Base-by-base conservation (phyloP, 495 filamentous ascomycete species). In the Neurospora tetrasperma region DNA sequence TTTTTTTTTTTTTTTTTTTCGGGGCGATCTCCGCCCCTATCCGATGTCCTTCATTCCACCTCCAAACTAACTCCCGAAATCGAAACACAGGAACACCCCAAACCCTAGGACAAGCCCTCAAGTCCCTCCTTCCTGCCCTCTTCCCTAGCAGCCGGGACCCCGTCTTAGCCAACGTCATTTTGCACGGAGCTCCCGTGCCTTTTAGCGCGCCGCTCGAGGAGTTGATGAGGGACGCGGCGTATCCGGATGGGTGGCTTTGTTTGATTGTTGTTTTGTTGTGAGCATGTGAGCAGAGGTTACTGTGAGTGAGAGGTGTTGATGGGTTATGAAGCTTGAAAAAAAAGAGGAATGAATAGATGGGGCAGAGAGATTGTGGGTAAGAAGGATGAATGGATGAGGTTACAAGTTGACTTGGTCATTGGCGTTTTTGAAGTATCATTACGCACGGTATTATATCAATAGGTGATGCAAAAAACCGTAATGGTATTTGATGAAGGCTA, bases 191-290 rank as follows among this genome's bases (percentile, higher is more conserved):
- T 5, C 88, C 91, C 4, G 87, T 98, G 71, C 94, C 96, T 6
- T 91, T 98, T 85, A 82, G 82, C 71, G 92, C 94, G 1, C 90
- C 89, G n/a, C 80, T 98, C 35, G 93, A 96, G 76, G 95, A 98
- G 66, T 82, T 99, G 41, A 90, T 94, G 79, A 84, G 90, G 48
- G 90, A 88, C 71, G 92, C 91, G 18, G 88, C 93, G 0, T 98
- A 98, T 82, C 89, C 92, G 0, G 96, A 99, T 81, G 96, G 96
- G 1, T 99, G 95, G 90, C 79, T 97, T 23, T 93, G 95, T 83
- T 79, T 98, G 14, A 92, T 92, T 54, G 87, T 99, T 7, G 85
- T 90, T n/a, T 92, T 97, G 91, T 84, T 91, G 23, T 66, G 54
- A 66, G 23, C 11, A 2, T 23, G 23, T 27, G 14, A 4, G 54